Base-by-base conservation (phyloP, 2,329 filamentous ascomycete species). In the Ilyonectria robusta region DNA sequence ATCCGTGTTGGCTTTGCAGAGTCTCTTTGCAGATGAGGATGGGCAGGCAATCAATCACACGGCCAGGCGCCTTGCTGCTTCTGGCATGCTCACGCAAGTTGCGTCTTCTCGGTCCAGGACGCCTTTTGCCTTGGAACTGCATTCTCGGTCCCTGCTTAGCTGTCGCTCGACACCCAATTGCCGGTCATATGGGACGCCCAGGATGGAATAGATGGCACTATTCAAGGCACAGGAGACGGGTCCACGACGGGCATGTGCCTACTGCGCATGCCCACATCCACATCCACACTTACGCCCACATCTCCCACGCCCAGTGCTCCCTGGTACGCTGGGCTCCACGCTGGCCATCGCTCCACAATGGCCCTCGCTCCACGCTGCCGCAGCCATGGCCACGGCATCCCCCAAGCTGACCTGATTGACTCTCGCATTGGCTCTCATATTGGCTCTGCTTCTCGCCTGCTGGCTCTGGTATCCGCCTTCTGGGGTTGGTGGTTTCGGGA, bases 381-480 rank as follows among this genome's bases (percentile, higher is more conserved):
- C 59, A 62, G 59, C 42, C 59, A 62, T 33, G 50, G 21, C 46
- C 59, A 31, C 46, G 42, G 42, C 59, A 42, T 50, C 23, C 58
- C 48, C 47, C 35, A 48, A 15, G 37, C 48, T 40, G 23, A 11
- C 54, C 9, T 31, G 48, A 17, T 19, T 33, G 19, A 33, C 40
- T 60, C 57, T 44, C 46, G 61, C 58, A n/a, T 56, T 50, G 57
- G 23, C 40, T 31, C 51, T 40, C 46, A 66, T 53, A n/a, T 56
- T 50, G 57, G 23, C 40, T 31, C 51, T 40, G 3, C 23, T 48
- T 40, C 29, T 59, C 46, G 46, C 26, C 29, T 17, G 33, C 11
- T 44, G 40, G 58, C 23, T 46, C n/a, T 33, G 23, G 26, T 42
- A 33, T 48, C 47, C 35, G n/a, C 37, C 37, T 51, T 48, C 15